These are phyloP conservation scores for Orbilia javanica DNA, from an alignment of 2,329 filamentous ascomycete species.

Conservation along the genomic window DNA sequence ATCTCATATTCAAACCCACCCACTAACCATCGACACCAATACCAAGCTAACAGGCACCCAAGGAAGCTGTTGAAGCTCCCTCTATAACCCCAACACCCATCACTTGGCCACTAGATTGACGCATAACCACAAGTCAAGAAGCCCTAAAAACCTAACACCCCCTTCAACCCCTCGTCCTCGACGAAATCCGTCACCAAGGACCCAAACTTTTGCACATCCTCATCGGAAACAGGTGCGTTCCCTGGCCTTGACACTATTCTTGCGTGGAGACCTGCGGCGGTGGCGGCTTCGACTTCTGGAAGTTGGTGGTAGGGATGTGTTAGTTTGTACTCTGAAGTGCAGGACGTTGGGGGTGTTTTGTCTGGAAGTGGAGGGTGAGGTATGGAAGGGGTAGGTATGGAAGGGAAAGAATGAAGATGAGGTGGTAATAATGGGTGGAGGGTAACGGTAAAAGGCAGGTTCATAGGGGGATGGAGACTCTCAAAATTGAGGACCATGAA, in stretches of 20 bases:
- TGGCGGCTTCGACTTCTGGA: conserved; percentile 74
- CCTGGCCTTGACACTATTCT: conserved; percentile 76
- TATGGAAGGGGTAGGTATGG: no score
- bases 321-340: conserved; percentile 4
- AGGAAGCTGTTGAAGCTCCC: background rate
- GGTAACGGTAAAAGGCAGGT: background rate
- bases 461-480: background rate
- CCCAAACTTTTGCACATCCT: conserved; percentile 64
- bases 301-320: conserved; percentile 11
- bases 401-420: no score
- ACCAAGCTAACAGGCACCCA: no score
- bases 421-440: background rate
- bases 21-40: no score
- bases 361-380: background rate
- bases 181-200: conserved; percentile 62
- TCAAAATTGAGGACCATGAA: background rate
- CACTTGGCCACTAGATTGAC: no score
- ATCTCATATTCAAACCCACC: background rate
- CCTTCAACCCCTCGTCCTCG: conserved; percentile 45
- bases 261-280: conserved; percentile 74
- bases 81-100: background rate
- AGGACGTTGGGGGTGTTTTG: no score
- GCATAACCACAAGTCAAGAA: background rate
- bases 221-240: conserved; percentile 74
- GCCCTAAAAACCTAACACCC: conserved; percentile 7